Percentiles rank a stretch among this genome's conserved stretches.
These are phyloP conservation scores for Saccharum spontaneum DNA, from an alignment of 176 grass and related monocot genomes.

Conservation along the genomic window DNA sequence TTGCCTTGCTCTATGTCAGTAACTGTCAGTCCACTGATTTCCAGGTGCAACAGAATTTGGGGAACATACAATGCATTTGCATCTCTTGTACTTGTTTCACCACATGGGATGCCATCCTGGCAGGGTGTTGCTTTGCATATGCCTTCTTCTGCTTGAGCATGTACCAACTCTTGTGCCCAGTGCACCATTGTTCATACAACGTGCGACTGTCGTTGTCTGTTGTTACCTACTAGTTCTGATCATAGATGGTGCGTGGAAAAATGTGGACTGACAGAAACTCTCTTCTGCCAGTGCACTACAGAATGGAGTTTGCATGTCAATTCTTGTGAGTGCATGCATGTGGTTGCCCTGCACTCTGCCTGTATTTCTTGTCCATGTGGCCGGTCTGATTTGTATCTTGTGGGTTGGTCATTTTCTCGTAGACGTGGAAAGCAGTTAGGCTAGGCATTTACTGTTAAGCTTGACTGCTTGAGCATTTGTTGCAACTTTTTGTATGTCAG, in stretches of 20 bases:
- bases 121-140: slow-evolving; percentile 17
- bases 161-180: slow-evolving; percentile 15
- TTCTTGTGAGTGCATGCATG: slow-evolving; percentile 28
- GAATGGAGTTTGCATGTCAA: slow-evolving; percentile 8
- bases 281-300: slow-evolving; percentile 24
- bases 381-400: slow-evolving; percentile 16
- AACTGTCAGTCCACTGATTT: slow-evolving; percentile 19
- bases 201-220: slow-evolving; percentile 23
- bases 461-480: background rate
- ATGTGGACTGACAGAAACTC: slow-evolving; percentile 22
- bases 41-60: slow-evolving; percentile 11
- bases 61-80: slow-evolving; percentile 20
- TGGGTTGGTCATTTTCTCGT: slow-evolving; percentile 10
- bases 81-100: slow-evolving; percentile 28
- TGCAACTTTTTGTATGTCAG: background rate
- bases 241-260: slow-evolving; percentile 10
- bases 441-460: background rate
- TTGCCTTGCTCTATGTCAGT: background rate
- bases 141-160: slow-evolving; percentile 12
- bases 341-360: slow-evolving; percentile 7
- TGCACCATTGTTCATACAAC: slow-evolving; percentile 26
- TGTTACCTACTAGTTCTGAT: background rate
- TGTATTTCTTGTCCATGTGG: slow-evolving; percentile 10
- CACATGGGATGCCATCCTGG: slow-evolving; percentile 32
- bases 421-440: background rate